Conservation (phyloP, 116 monocot species). For the Phalaenopsis hybrid region DNA sequence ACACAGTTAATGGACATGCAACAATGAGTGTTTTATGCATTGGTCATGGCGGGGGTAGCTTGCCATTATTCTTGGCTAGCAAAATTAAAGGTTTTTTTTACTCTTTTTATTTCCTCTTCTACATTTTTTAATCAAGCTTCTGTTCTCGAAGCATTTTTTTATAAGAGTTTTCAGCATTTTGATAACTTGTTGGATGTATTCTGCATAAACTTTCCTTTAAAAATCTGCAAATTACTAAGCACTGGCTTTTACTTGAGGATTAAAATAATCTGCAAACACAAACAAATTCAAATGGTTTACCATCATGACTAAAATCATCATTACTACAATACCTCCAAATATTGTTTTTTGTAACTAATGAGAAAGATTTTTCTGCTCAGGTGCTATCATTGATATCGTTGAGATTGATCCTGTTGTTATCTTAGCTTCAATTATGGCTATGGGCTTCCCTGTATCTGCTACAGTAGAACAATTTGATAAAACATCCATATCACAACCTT, state of each 20-base stretch:
- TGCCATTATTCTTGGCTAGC: conserved; percentile 81
- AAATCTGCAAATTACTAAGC: too few species aligned
- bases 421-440: conserved; percentile 64
- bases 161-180: not conserved
- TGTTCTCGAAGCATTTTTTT: not conserved
- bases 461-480: conserved; percentile 10
- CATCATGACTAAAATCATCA: not conserved
- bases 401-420: conserved; percentile 96
- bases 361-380: conserved; percentile 26
- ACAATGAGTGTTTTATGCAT: conserved; percentile 70
- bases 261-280: too few species aligned
- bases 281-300: not conserved
- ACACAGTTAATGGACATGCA: conserved; percentile 47
- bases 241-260: too few species aligned
- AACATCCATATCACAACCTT: conserved; percentile 7
- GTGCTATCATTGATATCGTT: conserved; percentile 66
- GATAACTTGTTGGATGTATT: not conserved
- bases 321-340: not conserved
- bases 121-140: not conserved
- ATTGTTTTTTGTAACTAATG: not conserved
- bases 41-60: conserved; percentile 87
- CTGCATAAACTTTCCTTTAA: not conserved
- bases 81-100: conserved; percentile 57
- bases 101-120: not conserved
- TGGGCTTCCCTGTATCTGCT: conserved; percentile 79